phyloP scores from a whole-genome alignment of 2,329 filamentous ascomycete species.

The Hymenoscyphus fructigenus region DNA sequence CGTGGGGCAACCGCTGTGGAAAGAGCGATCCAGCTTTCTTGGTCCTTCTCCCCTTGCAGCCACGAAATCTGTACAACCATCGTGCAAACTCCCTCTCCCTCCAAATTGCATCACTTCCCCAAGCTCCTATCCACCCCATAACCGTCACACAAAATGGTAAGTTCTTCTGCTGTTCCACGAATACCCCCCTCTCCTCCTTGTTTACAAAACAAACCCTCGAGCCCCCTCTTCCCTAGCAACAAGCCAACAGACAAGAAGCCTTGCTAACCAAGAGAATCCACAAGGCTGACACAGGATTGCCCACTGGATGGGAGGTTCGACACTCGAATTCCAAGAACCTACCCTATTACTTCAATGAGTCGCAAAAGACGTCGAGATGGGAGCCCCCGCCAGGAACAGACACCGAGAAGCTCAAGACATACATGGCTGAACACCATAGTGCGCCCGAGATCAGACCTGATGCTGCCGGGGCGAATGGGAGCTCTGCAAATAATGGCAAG shows the following conservation, averaged over 20 bases:
- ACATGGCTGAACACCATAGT: constrained; percentile 89
- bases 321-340: constrained; percentile 98
- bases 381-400: constrained; percentile 87
- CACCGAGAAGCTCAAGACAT: constrained; percentile 86
- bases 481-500: constrained; percentile 64
- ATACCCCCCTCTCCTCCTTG: constrained; percentile 14
- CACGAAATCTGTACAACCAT: constrained; percentile 15
- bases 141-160: constrained; percentile 29
- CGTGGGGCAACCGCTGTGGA: neutral
- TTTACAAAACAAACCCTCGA: constrained; percentile 20
- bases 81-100: constrained; percentile 15
- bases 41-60: constrained; percentile 6
- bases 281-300: constrained; percentile 76
- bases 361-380: constrained; percentile 88
- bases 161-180: constrained; percentile 3
- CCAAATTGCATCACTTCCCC: constrained; percentile 5
- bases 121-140: constrained; percentile 9
- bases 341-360: constrained; percentile 95
- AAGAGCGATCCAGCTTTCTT: neutral
- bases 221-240: constrained; percentile 8
- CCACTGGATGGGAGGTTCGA: constrained; percentile 88
- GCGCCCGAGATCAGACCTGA: constrained; percentile 46
- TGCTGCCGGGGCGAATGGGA: constrained; percentile 35
- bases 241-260: neutral
- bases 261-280: constrained; percentile 19